These are phyloP conservation scores for Pythium brassicae DNA, from an alignment of 352 stramenopile genomes.

Conservation along the genomic window DNA sequence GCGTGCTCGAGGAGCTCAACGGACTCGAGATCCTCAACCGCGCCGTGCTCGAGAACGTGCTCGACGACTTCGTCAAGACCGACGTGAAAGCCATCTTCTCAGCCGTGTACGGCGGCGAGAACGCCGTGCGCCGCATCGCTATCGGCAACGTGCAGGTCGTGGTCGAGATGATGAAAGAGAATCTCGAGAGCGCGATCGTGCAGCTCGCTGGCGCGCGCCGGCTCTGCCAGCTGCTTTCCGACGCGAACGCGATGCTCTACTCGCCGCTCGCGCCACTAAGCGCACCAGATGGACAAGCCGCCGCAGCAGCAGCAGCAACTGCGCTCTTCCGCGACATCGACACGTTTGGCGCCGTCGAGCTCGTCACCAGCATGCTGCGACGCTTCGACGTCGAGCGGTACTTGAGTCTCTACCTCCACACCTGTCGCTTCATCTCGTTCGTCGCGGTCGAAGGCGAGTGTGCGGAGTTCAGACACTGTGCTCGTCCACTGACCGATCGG, in stretches of 20 bases:
- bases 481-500: not conserved
- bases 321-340: constrained; percentile 44
- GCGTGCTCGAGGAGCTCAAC: constrained; percentile 30
- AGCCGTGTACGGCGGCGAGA: constrained; percentile 59
- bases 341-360: constrained; percentile 25
- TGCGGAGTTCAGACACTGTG: not conserved
- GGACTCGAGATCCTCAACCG: constrained; percentile 48
- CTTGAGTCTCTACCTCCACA: constrained; percentile 50
- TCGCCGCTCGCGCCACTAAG: constrained; percentile 6
- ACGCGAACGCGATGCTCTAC: constrained; percentile 26
- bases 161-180: constrained; percentile 66
- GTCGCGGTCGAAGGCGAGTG: constrained; percentile 41
- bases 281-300: not conserved
- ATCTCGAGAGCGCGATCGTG: constrained; percentile 51
- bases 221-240: constrained; percentile 42
- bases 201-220: constrained; percentile 47
- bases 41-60: constrained; percentile 45
- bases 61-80: constrained; percentile 71
- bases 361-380: constrained; percentile 36
- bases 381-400: constrained; percentile 56
- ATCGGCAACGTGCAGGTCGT: constrained; percentile 46
- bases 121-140: constrained; percentile 59
- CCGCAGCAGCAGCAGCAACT: constrained; percentile 2
- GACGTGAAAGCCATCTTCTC: constrained; percentile 76
- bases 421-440: constrained; percentile 60